A percentile compares a stretch with the other conserved stretches of the same genome.
Conservation (phyloP, 1,284 basidiomycete genomes). For the Volvariella surrecta region DNA sequence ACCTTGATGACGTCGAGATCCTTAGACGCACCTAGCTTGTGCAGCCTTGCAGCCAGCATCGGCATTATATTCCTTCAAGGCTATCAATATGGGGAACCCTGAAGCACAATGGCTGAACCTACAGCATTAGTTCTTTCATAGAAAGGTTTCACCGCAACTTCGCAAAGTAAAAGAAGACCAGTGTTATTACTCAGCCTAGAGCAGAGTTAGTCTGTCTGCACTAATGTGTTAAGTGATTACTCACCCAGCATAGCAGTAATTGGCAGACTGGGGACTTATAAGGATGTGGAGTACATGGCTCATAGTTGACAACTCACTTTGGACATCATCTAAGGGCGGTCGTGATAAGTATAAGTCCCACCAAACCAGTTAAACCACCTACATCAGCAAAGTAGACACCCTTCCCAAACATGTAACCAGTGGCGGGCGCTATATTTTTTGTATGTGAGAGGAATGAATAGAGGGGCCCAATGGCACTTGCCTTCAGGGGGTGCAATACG, state of each 20-base stretch:
- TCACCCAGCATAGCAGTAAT: conserved; percentile 48
- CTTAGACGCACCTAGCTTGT: conserved; percentile 17
- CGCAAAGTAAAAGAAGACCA: conserved; percentile 50
- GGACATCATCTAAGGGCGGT: conserved; percentile 44
- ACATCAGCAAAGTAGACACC: conserved; percentile 64
- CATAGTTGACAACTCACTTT: conserved; percentile 28
- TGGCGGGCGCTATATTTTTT: conserved; percentile 31
- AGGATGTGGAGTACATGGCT: background rate
- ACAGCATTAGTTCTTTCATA: conserved; percentile 37
- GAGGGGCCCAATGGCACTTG: conserved; percentile 12
- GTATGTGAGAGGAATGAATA: background rate
- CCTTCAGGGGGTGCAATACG: conserved; percentile 65
- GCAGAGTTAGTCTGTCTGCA: background rate
- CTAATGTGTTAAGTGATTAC: conserved; percentile 12
- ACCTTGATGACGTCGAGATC: conserved; percentile 1
- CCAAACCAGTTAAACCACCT: conserved; percentile 15
- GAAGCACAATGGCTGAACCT: conserved; percentile 7
- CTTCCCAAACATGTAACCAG: conserved; percentile 64
- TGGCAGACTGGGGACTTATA: conserved; percentile 40
- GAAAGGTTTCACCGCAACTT: conserved; percentile 50
- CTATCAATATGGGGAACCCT: no score
- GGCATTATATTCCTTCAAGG: conserved; percentile 36
- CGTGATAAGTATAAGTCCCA: conserved; percentile 4
- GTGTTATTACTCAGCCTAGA: conserved; percentile 39
- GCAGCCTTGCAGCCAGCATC: conserved; percentile 36